These are phyloP conservation scores for Pythium myriotylum DNA, from an alignment of 352 stramenopile species.

Conservation along the genomic window DNA sequence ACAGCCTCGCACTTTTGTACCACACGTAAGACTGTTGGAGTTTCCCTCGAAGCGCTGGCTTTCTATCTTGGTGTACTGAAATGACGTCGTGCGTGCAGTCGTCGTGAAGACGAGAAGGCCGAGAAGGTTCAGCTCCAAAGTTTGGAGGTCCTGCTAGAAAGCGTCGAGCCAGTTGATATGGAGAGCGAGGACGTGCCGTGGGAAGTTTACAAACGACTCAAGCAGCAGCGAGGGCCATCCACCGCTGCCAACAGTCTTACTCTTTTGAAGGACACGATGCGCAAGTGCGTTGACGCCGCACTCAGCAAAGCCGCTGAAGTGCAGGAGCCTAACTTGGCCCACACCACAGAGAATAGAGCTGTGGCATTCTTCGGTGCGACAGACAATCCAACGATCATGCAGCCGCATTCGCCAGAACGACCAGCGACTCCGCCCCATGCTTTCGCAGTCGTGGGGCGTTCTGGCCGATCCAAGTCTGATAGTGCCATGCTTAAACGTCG, in stretches of 20 bases:
- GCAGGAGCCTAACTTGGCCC: not conserved
- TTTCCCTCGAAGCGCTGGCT: no score
- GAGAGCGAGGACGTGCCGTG: slow-evolving; percentile 77
- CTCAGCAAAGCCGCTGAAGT: slow-evolving; percentile 18
- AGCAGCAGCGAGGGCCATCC: slow-evolving; percentile 63
- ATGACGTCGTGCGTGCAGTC: not conserved
- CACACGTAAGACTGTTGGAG: slow-evolving; percentile 36
- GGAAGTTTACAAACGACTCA: slow-evolving; percentile 80
- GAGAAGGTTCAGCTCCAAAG: slow-evolving; percentile 61
- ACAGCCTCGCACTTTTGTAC: slow-evolving; percentile 65
- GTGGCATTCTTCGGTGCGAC: slow-evolving; percentile 14
- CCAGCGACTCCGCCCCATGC: slow-evolving; percentile 8
- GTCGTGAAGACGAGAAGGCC: slow-evolving; percentile 39
- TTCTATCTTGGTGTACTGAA: no score
- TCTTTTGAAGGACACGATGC: slow-evolving; percentile 63
- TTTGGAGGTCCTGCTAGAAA: slow-evolving; percentile 52
- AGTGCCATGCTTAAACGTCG: slow-evolving; percentile 32
- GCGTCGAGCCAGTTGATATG: slow-evolving; percentile 63
- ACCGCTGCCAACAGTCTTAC: slow-evolving; percentile 63
- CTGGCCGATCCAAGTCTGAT: slow-evolving; percentile 51
- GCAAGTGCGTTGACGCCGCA: slow-evolving; percentile 51
- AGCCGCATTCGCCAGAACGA: not conserved
- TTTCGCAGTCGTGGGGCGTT: not conserved
- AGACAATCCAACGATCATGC: not conserved
- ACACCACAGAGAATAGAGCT: not conserved